Base-by-base conservation (phyloP, 176 grass and related monocot genomes). In the Carex pumila region DNA sequence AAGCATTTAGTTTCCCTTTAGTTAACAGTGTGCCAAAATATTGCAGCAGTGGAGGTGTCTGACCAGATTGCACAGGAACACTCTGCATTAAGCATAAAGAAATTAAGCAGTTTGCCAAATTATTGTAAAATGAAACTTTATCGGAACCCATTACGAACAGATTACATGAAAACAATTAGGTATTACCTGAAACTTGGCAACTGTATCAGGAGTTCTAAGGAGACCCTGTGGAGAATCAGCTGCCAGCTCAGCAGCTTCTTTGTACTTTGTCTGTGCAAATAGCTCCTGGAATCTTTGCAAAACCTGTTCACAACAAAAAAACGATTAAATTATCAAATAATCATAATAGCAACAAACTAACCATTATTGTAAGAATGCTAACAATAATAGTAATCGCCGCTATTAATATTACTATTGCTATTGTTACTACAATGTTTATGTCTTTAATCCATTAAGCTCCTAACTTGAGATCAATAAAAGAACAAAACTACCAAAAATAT, bases 161-260 rank as follows among this genome's bases (percentile, higher is more conserved):
- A 57, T 13, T 54, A 57, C 78, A 72, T 63, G 47, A 61, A 60
- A 39, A 80, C 21, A 7, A 39, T 37, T 37, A 75, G 79, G 88
- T 61, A 72, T 45, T 19, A 94, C 94, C 88, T 97, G 94, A 87
- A 97, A 97, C 59, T 97, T 97, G 12, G 92, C 92, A 12, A 97
- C 92, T 25, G 94, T 97, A 54, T 97, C 94, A 53, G 90, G 92
- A 6, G 94, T 97, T 84, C 94, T 80, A 41, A 97, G 84, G 57
- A 94, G 91, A 62, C 94, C 92, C 62, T 94, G 94, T 8, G 94
- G 92, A 71, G 94, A 97, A 69, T 97, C 94, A 53, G 94, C 94
- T 34, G 94, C 95, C 81, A 98, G 69, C 87, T 98, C 95, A 49
- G 95, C 95, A 83, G 95, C 95, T 89, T 98, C 95, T 84, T 98